Conservation (phyloP, 805 yeast species). For the Starmerella geochares region DNA sequence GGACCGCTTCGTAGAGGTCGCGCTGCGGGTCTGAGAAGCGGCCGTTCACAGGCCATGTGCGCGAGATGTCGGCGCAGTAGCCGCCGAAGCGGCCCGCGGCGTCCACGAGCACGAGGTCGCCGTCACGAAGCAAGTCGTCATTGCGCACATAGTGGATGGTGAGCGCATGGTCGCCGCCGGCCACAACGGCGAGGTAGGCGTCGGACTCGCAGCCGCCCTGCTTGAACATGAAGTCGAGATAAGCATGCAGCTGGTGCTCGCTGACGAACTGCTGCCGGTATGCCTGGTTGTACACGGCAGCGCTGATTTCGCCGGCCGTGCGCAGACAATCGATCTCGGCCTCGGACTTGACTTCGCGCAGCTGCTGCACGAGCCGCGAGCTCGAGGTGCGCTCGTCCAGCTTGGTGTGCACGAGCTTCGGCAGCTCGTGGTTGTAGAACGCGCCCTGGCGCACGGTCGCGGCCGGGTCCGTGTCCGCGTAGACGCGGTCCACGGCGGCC, state of each 20-base stretch:
- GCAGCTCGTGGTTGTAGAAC: slow-evolving; percentile 23
- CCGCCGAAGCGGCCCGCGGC: slow-evolving; percentile 94
- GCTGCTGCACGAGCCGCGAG: slow-evolving; percentile 22
- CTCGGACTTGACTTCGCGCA: slow-evolving; percentile 61
- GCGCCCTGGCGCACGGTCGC: slow-evolving; percentile 24
- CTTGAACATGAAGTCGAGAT: slow-evolving; percentile 69
- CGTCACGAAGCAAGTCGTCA: slow-evolving; percentile 65
- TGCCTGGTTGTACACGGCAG: slow-evolving; percentile 75
- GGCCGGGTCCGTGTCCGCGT: slow-evolving; percentile 24
- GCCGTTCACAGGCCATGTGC: slow-evolving; percentile 90
- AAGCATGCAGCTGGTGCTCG: slow-evolving; percentile 72
- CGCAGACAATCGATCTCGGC: slow-evolving; percentile 73
- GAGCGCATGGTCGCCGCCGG: slow-evolving; percentile 81
- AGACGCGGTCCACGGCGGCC: slow-evolving; percentile 19
- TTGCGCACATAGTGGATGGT: slow-evolving; percentile 91
- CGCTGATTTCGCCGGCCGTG: slow-evolving; percentile 70
- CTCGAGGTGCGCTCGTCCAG: neutral
- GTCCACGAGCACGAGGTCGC: slow-evolving; percentile 82
- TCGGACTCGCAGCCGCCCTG: slow-evolving; percentile 80
- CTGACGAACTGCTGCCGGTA: slow-evolving; percentile 49
- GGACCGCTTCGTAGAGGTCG: slow-evolving; percentile 80
- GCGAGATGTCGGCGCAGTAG: slow-evolving; percentile 87
- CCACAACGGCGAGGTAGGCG: slow-evolving; percentile 94
- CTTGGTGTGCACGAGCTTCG: slow-evolving; percentile 17
- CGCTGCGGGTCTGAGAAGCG: slow-evolving; percentile 65